Conservation (phyloP, 202 grass and related monocot genomes). For the Hordeum pubiflorum region DNA sequence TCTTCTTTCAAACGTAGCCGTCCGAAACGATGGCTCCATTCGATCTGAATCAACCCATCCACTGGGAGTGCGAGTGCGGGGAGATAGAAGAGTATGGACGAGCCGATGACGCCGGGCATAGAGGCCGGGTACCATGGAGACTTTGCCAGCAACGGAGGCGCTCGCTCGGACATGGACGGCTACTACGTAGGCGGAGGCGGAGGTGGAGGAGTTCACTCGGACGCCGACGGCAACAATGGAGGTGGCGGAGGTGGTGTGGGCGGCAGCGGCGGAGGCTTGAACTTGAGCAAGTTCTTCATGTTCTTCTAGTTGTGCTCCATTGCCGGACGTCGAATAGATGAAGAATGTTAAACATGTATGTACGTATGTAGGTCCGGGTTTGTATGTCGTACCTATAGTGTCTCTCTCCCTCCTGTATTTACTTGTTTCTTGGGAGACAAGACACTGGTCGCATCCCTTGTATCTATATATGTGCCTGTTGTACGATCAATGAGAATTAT, state of each 20-base stretch:
- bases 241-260: not conserved
- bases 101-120: not conserved
- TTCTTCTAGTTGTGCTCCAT: not conserved
- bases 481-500: too few relatives aligned
- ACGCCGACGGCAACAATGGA: not conserved
- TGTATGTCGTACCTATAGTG: too few relatives aligned
- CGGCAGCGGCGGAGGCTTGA: not conserved
- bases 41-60: not conserved
- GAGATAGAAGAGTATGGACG: not conserved
- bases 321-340: not conserved
- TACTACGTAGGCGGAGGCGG: too few relatives aligned
- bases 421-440: too few relatives aligned
- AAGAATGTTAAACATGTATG: too few relatives aligned
- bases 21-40: not conserved
- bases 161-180: too few relatives aligned
- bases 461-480: too few relatives aligned
- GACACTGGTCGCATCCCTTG: too few relatives aligned
- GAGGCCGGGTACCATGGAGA: not conserved
- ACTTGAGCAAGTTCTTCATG: not conserved
- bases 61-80: not conserved
- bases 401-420: too few relatives aligned
- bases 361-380: too few relatives aligned
- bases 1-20: not conserved
- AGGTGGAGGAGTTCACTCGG: not conserved
- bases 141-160: not conserved